Evolutionary conservation across 352 stramenopile species (phyloP), one percentile per base, ranked within the genome.

Genomic region (Globisporangium camurandrum): DNA sequence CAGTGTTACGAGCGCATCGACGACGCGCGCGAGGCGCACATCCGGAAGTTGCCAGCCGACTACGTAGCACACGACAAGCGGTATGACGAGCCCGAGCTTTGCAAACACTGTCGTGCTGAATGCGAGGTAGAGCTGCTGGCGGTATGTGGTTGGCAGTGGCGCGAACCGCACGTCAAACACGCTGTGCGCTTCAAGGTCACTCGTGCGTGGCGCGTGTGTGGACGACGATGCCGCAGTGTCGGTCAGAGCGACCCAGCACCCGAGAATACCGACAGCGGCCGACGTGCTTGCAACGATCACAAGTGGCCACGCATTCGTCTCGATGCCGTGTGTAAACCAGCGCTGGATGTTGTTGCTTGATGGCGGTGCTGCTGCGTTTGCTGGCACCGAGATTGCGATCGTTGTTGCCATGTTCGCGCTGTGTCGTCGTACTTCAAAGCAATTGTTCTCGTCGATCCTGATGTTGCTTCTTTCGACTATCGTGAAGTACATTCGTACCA

Each of bases 281-380:
- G 16, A 2, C 2, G 49, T 14, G 49, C 9, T 50, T 23, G 40
- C 33, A 26, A 49, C 22, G 22, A 56, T 33, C 31, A 50, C 31
- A 23, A 56, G 49, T 3, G 30, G 23, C 41, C 22, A 49, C 22
- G 49, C 30, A 17, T 55, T 50, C 14, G 14, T 38, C 23, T 49
- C 41, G 40, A 49, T 31, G 22, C 40, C 40, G 14, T 37, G 16
- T 17, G 24, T 31, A 28, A 56, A 30, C 49, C 40, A 45, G 41
- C 24, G 50, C 41, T 46, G n/a, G 23, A 50, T 38, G 50, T 50
- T 50, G 31, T 24, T 38, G 4, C 12, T 5, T 22, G n/a, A 24
- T 7, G 22, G 9, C 40, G 24, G n/a, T n/a, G n/a, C n/a, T n/a
- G n/a, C n/a, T n/a, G n/a, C n/a, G n/a, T n/a, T n/a, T n/a, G n/a